A percentile compares a stretch with the other conserved stretches of the same genome.
Conservation (phyloP, 2,329 filamentous ascomycete genomes). For the Coniochaeta pulveracea region DNA sequence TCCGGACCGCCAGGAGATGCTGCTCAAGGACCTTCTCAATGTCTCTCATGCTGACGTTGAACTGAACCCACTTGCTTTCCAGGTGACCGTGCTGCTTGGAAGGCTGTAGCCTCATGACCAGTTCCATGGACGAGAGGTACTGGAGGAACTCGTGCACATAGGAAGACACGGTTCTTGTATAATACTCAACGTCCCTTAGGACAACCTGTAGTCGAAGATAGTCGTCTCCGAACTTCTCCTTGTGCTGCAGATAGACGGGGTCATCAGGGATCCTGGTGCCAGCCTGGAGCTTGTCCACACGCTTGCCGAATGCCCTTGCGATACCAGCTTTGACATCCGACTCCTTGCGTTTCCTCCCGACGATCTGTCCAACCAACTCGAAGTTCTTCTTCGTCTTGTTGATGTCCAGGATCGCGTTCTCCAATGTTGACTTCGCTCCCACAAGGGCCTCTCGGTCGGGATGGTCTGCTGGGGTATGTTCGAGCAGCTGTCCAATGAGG, state of each 20-base stretch:
- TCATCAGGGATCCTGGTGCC: slow-evolving; percentile 59
- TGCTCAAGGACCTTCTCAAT: slow-evolving; percentile 75
- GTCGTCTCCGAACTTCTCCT: slow-evolving; percentile 84
- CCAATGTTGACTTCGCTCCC: slow-evolving; percentile 38
- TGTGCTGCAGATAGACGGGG: slow-evolving; percentile 64
- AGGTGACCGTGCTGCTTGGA: slow-evolving; percentile 65
- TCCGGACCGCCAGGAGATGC: slow-evolving; percentile 63
- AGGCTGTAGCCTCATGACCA: slow-evolving; percentile 61
- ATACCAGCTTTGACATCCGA: slow-evolving; percentile 77
- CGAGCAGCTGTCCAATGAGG: slow-evolving; percentile 67
- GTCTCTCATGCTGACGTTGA: slow-evolving; percentile 78
- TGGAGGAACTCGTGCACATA: slow-evolving; percentile 74
- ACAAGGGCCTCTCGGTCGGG: slow-evolving; percentile 63
- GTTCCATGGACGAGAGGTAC: slow-evolving; percentile 71
- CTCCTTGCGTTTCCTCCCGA: slow-evolving; percentile 75
- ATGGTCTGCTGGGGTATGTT: slow-evolving; percentile 70
- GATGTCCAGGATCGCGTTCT: slow-evolving; percentile 69
- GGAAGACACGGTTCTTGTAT: slow-evolving; percentile 69
- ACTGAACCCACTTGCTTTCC: slow-evolving; percentile 89
- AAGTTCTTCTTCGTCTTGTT: slow-evolving; percentile 95
- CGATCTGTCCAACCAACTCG: slow-evolving; percentile 82
- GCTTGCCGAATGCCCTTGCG: slow-evolving; percentile 80
- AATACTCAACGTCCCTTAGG: slow-evolving; percentile 86
- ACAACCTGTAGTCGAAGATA: slow-evolving; percentile 89
- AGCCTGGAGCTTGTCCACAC: slow-evolving; percentile 73